Base-by-base conservation (phyloP, 192 early-diverging fungal species). In the Jimgerdemannia lactiflua region DNA sequence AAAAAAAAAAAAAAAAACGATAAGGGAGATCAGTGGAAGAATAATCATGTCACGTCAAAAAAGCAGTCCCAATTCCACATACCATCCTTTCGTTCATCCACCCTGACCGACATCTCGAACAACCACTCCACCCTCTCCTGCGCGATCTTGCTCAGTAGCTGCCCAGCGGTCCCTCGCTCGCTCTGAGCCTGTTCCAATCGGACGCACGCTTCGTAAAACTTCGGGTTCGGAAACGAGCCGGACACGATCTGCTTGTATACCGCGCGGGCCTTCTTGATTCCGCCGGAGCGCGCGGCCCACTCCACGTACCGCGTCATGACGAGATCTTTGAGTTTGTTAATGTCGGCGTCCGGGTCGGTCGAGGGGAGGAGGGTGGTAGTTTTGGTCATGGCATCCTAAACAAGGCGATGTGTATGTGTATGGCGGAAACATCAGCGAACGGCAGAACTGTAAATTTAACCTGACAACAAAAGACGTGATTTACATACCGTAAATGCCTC, bases 171-270 rank as follows among this genome's bases (percentile, higher is more conserved):
- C 49, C 77, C 72, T 14, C 64, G 71, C 3, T 64, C 39, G 0
- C 63, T 74, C 44, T 77, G 69, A 20, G 70, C 71, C 14, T 88
- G 74, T 77, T 93, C 92, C 54, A 91, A 74, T 70, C 84, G 81
- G 54, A 93, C 67, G 74, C 92, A 92, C n/a, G 82, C 73, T 71
- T 84, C 82, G 77, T 86, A 91, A 76, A 93, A 92, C 4, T 70
- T 76, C 42, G 84, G 71, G 7, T 89, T 91, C 10, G 92, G 91
- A 71, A 88, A 90, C 39, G 88, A 86, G 44, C 82, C 83, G 18
- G 83, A 78, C 41, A 86, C 69, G 8, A 93, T 78, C 11, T 80
- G 81, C 43, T 78, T 75, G 71, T 88, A 89, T 18, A 85, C 79
- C 3, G 72, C 74, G 44, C 93, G 83, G 43, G 88, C 77, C 20